Percentiles rank a stretch among this genome's conserved stretches.
Evolutionary conservation across 1,284 basidiomycete species (phyloP).

Genomic region (Microbotryum scabiosae): DNA sequence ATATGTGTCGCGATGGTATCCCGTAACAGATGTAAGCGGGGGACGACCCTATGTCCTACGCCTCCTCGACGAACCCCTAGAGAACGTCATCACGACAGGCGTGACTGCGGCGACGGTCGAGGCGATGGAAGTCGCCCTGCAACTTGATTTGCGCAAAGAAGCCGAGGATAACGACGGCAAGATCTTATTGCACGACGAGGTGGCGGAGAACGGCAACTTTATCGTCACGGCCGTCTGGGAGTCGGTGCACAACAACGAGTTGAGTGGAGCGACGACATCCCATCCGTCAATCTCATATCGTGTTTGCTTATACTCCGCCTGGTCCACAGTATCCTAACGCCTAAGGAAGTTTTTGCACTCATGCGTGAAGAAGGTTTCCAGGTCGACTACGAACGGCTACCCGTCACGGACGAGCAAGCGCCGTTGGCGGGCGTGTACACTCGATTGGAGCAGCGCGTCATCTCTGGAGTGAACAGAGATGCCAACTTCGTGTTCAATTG

Average conservation of each 20-base stretch:
- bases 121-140: slow-evolving; percentile 81
- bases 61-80: slow-evolving; percentile 76
- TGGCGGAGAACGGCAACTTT: slow-evolving; percentile 87
- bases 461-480: slow-evolving; percentile 54
- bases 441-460: slow-evolving; percentile 65
- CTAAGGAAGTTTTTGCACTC: slow-evolving; percentile 69
- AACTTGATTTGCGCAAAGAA: slow-evolving; percentile 81
- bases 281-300: slow-evolving; percentile 51
- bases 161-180: slow-evolving; percentile 63
- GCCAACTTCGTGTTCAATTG: slow-evolving; percentile 39
- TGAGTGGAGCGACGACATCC: slow-evolving; percentile 45
- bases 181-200: slow-evolving; percentile 83
- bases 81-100: slow-evolving; percentile 83
- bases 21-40: slow-evolving; percentile 38
- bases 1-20: background rate
- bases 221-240: slow-evolving; percentile 41
- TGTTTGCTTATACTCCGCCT: background rate
- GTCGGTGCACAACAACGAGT: slow-evolving; percentile 26
- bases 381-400: slow-evolving; percentile 83
- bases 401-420: slow-evolving; percentile 88
- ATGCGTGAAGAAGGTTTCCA: slow-evolving; percentile 70
- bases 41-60: slow-evolving; percentile 88
- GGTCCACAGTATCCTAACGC: slow-evolving; percentile 74
- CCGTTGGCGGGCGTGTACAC: slow-evolving; percentile 76
- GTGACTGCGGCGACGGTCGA: slow-evolving; percentile 89